A percentile compares a stretch with the other conserved stretches of the same genome.
Conservation (phyloP, 2,329 filamentous ascomycete genomes). For the Dactylellina sp. region DNA sequence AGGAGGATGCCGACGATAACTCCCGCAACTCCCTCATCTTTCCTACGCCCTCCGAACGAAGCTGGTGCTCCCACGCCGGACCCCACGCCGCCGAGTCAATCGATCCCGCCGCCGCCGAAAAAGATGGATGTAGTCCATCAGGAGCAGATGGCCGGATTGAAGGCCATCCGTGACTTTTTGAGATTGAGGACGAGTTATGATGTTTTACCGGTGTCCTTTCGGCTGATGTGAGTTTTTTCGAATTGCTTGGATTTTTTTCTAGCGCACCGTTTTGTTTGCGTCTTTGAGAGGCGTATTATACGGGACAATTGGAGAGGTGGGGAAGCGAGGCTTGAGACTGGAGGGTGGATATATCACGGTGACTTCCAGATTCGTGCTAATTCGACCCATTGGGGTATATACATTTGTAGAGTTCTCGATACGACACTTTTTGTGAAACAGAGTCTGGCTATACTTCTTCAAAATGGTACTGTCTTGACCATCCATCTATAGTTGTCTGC, state of each 20-base stretch:
- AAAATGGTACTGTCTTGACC: conserved; percentile 80
- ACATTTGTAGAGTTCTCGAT: conserved; percentile 78
- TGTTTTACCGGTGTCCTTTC: conserved; percentile 93
- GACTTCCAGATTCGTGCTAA: conserved; percentile 1
- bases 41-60: conserved; percentile 45
- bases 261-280: not conserved
- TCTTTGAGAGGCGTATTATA: too few species aligned
- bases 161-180: conserved; percentile 92
- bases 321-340: too few species aligned
- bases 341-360: not conserved
- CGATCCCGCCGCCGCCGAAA: conserved; percentile 8
- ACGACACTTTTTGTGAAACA: conserved; percentile 96
- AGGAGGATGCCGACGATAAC: conserved; percentile 51
- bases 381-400: not conserved
- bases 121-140: conserved; percentile 45
- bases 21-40: conserved; percentile 57
- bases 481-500: not conserved
- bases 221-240: conserved; percentile 73
- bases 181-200: conserved; percentile 97
- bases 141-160: conserved; percentile 64
- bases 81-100: conserved; percentile 34
- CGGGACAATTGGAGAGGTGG: too few species aligned
- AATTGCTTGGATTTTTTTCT: too few species aligned
- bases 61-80: conserved; percentile 27
- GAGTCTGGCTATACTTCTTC: conserved; percentile 91